A percentile compares a stretch with the other conserved stretches of the same genome.
These are phyloP conservation scores for Cordyceps cateniannulata DNA, from an alignment of 2,329 filamentous ascomycete genomes.

Conservation along the genomic window DNA sequence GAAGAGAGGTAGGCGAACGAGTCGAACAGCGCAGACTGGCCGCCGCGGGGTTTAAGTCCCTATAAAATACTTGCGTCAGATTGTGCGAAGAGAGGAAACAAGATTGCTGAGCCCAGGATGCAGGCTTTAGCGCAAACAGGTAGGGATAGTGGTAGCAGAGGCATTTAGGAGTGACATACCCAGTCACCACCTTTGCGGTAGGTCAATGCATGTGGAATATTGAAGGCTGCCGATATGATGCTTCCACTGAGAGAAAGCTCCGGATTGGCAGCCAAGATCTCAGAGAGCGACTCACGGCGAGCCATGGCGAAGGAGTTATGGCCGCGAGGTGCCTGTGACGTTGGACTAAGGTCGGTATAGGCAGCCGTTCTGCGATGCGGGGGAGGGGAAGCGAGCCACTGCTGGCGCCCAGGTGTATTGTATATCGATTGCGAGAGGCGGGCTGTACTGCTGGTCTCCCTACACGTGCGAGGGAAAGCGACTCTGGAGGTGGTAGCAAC, in stretches of 20 bases:
- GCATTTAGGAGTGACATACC: constrained; percentile 32
- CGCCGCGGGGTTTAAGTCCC: constrained; percentile 71
- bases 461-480: not conserved
- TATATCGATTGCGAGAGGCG: not conserved
- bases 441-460: not conserved
- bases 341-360: constrained; percentile 6
- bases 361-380: constrained; percentile 5
- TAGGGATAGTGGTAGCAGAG: not conserved
- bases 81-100: not conserved
- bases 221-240: constrained; percentile 61
- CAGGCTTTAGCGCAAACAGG: not conserved
- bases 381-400: constrained; percentile 9
- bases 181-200: constrained; percentile 55
- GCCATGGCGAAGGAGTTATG: constrained; percentile 30
- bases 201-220: constrained; percentile 52
- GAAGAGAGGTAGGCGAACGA: constrained; percentile 84
- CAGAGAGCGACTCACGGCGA: constrained; percentile 45
- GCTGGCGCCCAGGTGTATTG: not conserved
- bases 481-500: not conserved
- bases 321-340: constrained; percentile 10
- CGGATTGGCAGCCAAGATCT: constrained; percentile 50
- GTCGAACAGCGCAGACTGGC: constrained; percentile 88
- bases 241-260: constrained; percentile 55
- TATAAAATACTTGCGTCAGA: constrained; percentile 26
- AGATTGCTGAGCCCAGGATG: constrained; percentile 3